These are phyloP conservation scores for Coniochaeta sp. DNA, from an alignment of 2,329 filamentous ascomycete genomes.

Conservation along the genomic window DNA sequence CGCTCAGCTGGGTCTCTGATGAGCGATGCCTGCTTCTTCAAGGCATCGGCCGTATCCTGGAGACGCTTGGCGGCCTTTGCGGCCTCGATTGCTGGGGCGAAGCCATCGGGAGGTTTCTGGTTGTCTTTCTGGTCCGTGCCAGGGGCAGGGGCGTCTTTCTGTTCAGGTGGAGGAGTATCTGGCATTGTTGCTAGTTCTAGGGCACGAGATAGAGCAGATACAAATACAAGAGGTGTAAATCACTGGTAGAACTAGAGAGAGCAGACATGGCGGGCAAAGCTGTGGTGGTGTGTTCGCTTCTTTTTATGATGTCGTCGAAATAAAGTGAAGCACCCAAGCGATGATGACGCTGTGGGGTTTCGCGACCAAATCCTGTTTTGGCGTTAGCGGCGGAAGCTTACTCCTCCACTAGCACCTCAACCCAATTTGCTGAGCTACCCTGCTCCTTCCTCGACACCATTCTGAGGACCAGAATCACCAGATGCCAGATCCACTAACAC, in stretches of 20 bases:
- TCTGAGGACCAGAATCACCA: no score
- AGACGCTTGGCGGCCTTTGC: constrained; percentile 2
- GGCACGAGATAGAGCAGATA: neutral
- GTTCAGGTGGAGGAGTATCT: neutral
- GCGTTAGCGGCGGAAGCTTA: neutral
- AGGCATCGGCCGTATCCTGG: neutral
- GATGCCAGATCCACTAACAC: no score
- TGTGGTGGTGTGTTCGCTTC: no score
- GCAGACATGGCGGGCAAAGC: neutral
- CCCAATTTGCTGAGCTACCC: no score
- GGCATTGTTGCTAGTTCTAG: neutral
- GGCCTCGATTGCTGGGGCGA: constrained; percentile 3
- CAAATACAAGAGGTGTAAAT: neutral
- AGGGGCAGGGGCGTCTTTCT: no score
- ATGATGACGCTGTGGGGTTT: neutral
- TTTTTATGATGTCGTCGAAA: neutral
- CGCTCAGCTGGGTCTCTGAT: constrained; percentile 6
- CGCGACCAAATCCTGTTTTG: neutral
- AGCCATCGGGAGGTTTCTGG: neutral
- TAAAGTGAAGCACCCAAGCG: neutral
- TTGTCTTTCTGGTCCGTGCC: no score
- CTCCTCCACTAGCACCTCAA: no score
- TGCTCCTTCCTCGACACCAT: neutral
- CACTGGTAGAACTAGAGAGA: neutral
- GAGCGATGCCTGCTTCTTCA: constrained; percentile 1